Percentiles rank a stretch among this genome's conserved stretches.
phyloP scores from a whole-genome alignment of 2,329 filamentous ascomycete species.

The Cercospora berteroae region DNA sequence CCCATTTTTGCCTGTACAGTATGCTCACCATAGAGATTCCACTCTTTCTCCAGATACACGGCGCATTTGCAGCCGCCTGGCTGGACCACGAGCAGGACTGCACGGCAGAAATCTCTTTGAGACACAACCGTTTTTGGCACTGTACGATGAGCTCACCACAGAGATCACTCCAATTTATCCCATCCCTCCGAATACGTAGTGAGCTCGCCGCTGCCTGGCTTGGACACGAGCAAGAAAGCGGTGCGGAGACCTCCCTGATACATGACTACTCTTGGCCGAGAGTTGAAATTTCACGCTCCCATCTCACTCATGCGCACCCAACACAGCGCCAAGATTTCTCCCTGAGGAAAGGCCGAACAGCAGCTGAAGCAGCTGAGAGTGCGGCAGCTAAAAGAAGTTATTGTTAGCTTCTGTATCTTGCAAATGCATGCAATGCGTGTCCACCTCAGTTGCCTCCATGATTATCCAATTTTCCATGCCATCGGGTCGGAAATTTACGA shows the following conservation, averaged over 20 bases:
- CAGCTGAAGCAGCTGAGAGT: conserved; percentile 31
- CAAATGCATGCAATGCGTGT: not conserved
- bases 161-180: not conserved
- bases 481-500: not conserved
- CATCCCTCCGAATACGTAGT: not conserved
- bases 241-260: not conserved
- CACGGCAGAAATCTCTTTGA: not conserved
- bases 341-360: conserved; percentile 24
- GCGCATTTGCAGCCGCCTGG: no score
- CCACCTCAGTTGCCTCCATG: not conserved
- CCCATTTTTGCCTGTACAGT: no score
- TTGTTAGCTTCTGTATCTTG: not conserved
- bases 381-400: conserved; percentile 26
- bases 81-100: no score
- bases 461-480: not conserved
- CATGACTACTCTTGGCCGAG: not conserved
- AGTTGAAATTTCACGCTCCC: not conserved
- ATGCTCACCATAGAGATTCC: no score
- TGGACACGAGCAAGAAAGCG: not conserved
- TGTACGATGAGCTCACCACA: not conserved
- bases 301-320: not conserved
- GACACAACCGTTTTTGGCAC: not conserved
- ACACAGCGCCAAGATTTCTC: not conserved
- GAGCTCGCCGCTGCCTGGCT: no score
- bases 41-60: no score